phyloP scores from a whole-genome alignment of 306 rosid genomes.

The Fragaria nilgerrensis region DNA sequence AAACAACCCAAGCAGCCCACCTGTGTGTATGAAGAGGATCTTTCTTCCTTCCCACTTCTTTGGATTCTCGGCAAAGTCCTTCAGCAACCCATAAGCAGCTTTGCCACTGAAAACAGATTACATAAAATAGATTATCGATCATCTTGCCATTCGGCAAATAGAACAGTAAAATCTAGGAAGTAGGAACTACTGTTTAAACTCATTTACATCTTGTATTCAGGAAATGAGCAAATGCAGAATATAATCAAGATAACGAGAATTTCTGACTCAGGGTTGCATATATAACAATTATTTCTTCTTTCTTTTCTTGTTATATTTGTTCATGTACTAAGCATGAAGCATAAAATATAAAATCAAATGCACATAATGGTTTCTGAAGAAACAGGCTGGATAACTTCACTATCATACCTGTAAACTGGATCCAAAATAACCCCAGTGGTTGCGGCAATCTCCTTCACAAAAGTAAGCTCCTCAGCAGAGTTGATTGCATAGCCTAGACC shows the following conservation, averaged over 20 bases:
- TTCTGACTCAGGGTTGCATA: neutral
- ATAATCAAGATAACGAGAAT: neutral
- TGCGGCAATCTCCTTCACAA: constrained; percentile 67
- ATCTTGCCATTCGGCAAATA: neutral
- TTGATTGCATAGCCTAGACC: constrained; percentile 91
- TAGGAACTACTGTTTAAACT: neutral
- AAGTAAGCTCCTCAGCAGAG: constrained; percentile 79
- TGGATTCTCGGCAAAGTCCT: constrained; percentile 73
- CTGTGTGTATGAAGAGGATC: constrained; percentile 88
- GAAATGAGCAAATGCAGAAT: neutral
- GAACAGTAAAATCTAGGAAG: neutral
- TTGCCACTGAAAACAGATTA: constrained; percentile 61
- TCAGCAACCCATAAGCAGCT: constrained; percentile 69
- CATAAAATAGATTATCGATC: neutral
- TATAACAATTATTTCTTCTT: neutral
- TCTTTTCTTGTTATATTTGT: neutral
- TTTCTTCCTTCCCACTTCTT: constrained; percentile 94
- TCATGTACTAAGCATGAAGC: neutral
- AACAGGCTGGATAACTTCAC: neutral
- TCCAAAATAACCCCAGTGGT: constrained; percentile 88
- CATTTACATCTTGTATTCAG: neutral
- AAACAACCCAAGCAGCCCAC: constrained; percentile 85
- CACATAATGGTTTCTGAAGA: neutral
- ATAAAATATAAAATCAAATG: neutral
- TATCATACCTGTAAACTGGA: constrained; percentile 82